Evolutionary conservation across 2,329 filamentous ascomycete genomes (phyloP), one percentile per base, ranked within the genome.

Genomic region (Beauveria asiatica): DNA sequence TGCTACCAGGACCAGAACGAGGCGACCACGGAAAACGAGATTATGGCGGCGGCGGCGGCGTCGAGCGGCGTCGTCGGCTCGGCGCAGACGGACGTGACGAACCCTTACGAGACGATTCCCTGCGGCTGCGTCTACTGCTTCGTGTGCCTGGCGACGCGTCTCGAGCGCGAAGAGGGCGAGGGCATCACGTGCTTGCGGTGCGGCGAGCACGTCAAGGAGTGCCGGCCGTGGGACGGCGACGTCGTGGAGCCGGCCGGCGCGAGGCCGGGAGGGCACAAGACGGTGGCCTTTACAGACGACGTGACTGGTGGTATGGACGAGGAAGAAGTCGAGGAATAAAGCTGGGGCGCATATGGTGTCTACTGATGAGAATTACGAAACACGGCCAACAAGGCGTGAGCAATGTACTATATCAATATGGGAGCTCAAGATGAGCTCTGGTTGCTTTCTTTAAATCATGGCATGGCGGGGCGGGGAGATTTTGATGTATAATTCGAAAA

Each of bases 121-220:
- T 99, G 94, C 68, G 89, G 89, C 0, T 96, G 92, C 72, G 81
- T 97, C 62, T 99, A 97, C 75, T 99, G 94, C 74, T 99, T 95
- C 70, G 90, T 96, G 19, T 99, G 94, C 69, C 75, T 97, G n/a
- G 91, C 92, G 3, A 90, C 92, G 61, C 85, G 90, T 62, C 81
- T 99, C 48, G 93, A 97, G 73, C 85, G 87, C 5, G 93, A 97
- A 73, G 93, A 97, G 71, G 94, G 93, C 37, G 91, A 97, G 69
- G 93, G 93, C 2, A 97, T 92, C 91, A 83, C 85, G 11, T 99
- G 94, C 74, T 76, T 99, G 51, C 83, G 94, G 21, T 99, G 94
- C 69, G 92, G 92, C 19, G 88, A 90, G 69, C 72, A 88, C 21
- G 85, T 96, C 53, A 91, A 88, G 70, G 86, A 92, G 70, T 97